Evolutionary conservation across 2,329 filamentous ascomycete species (phyloP), one percentile per base, ranked within the genome.

Genomic region (Penicillium concentricum): DNA sequence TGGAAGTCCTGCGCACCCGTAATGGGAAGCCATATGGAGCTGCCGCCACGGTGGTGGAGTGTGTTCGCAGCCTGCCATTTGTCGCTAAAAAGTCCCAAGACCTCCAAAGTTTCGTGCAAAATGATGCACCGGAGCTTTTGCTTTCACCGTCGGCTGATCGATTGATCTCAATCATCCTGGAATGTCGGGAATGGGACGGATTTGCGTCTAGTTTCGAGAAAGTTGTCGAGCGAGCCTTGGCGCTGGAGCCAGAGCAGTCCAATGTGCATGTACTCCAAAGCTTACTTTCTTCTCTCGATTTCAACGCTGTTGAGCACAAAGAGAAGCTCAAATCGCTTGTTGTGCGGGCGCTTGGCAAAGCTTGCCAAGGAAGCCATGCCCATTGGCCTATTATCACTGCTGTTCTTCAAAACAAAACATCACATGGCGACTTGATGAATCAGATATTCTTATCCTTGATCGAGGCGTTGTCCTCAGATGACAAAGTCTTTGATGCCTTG

Each of bases 1-100:
- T 86, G 12, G 68, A 79, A 34, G 70, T 82, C 0, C 66, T 87
- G 10, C 76, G 75, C 38, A 75, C 74, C 30, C 75, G 85, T 34
- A 84, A 87, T 62, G 86, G 87, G 13, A 88, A 88, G 66, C 85
- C 86, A 2, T 89, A 86, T 67, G 84, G 84, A n/a, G 84, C 85
- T 46, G 83, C 85, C 20, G 82, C 78, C 9, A 77, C 82, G 5
- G 67, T 88, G n/a, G 79, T 84, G 56, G 76, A 80, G 56, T 75
- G 83, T 18, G 65, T 86, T 26, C 73, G 75, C 26, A 74, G 74
- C 12, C 74, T 78, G 47, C 76, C 76, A 1, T 60, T 70, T 22
- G 61, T 80, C 3, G 64, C 82, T 2, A 61, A 77, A 35, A 63
- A 67, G 2, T 76, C 78, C 13, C 60, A 72, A 15, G 68, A 73